phyloP scores from a whole-genome alignment of 108 stramenopile genomes.

The Cyclotella atomus region DNA sequence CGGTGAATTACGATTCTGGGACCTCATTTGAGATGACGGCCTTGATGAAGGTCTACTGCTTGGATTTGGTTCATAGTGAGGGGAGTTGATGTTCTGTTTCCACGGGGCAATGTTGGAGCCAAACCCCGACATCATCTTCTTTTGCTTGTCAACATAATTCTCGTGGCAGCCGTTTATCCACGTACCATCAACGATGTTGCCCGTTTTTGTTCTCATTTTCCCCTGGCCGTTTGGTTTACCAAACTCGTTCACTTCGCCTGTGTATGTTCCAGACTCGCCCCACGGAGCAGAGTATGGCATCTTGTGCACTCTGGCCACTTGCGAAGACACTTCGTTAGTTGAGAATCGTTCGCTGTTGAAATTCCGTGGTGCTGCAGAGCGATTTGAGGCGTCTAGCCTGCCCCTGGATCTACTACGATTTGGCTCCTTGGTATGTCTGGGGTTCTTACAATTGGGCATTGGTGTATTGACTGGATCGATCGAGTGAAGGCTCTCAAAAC shows the following conservation, averaged over 20 bases:
- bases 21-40: too few species aligned
- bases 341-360: not conserved
- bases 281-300: conserved; percentile 47
- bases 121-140: conserved; percentile 12
- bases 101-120: conserved; percentile 9
- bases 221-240: conserved; percentile 60
- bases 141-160: conserved; percentile 11
- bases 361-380: not conserved
- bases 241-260: conserved; percentile 50
- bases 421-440: too few species aligned
- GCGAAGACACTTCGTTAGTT: not conserved
- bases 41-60: too few species aligned
- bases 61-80: not conserved
- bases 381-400: not conserved
- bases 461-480: not conserved
- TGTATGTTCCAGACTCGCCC: conserved; percentile 58
- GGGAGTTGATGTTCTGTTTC: not conserved
- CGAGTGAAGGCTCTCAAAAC: not conserved
- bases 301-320: conserved; percentile 1
- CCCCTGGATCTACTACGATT: not conserved
- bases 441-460: not conserved
- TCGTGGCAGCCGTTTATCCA: conserved; percentile 28
- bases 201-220: conserved; percentile 53
- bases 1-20: too few species aligned
- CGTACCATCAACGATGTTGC: conserved; percentile 9